Conservation (phyloP, 1,284 basidiomycete genomes). For the Ustilago tritici region DNA sequence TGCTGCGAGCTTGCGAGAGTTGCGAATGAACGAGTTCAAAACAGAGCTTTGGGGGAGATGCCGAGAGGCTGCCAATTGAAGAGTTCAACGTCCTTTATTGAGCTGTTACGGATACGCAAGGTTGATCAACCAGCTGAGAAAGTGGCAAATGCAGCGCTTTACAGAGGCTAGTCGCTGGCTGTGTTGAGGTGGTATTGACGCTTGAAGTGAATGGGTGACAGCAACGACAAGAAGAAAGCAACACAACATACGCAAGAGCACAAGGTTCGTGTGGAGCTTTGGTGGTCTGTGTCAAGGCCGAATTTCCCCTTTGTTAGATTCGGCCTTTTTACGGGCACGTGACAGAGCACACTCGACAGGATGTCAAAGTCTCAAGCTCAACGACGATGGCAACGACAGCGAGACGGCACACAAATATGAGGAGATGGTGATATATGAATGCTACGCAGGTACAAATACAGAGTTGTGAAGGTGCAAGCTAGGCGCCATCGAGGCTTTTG, state of each 20-base stretch:
- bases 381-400: not conserved
- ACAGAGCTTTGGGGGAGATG: no score
- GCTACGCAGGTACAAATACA: constrained; percentile 46
- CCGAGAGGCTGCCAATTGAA: no score
- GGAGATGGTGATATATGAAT: not conserved
- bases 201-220: not conserved
- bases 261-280: constrained; percentile 8
- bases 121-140: no score
- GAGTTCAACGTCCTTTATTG: no score
- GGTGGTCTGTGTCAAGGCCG: constrained; percentile 17
- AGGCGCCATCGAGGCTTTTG: not conserved
- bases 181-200: not conserved
- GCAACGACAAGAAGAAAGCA: constrained; percentile 1
- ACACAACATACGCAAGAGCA: not conserved
- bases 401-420: no score
- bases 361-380: not conserved
- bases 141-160: no score
- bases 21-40: not conserved
- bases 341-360: not conserved
- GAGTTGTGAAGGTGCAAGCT: not conserved
- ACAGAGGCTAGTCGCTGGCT: not conserved
- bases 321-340: not conserved
- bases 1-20: not conserved
- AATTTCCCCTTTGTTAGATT: constrained; percentile 6
- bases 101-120: no score